A percentile compares a stretch with the other conserved stretches of the same genome.
Evolutionary conservation across 2,329 filamentous ascomycete species (phyloP).

Genomic region (Oidium heveae): DNA sequence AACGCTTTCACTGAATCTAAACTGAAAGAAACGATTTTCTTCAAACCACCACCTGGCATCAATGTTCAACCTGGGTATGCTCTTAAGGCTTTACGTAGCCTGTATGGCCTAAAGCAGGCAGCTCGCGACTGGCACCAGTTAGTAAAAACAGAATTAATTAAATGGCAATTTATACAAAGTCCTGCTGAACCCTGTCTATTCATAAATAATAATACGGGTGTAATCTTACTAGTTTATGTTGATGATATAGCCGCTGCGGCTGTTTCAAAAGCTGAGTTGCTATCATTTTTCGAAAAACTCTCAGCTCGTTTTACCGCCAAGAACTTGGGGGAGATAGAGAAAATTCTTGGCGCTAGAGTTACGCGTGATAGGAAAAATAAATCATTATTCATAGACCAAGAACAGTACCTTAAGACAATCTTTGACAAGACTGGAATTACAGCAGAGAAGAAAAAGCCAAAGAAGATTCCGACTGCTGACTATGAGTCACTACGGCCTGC

Average conservation of each 20-base stretch:
- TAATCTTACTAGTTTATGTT: not conserved
- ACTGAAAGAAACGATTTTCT: not conserved
- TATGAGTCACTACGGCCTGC: not conserved
- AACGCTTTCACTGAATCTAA: no score
- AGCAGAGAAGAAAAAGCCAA: not conserved
- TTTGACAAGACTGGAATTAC: no score
- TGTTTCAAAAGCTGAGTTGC: not conserved
- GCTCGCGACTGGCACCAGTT: not conserved
- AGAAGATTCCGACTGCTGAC: not conserved
- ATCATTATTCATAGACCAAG: no score
- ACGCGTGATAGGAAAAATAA: no score
- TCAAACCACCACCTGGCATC: not conserved
- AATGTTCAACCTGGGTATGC: not conserved
- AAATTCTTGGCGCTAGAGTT: not conserved
- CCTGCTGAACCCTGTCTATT: not conserved
- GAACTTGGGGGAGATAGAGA: slow-evolving; percentile 1
- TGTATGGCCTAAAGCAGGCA: not conserved
- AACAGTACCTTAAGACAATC: no score
- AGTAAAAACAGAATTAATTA: not conserved
- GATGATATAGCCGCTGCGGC: not conserved
- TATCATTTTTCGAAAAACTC: not conserved
- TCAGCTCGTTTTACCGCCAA: not conserved
- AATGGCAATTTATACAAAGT: not conserved
- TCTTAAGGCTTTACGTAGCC: not conserved
- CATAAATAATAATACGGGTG: not conserved